Percentiles rank a stretch among this genome's conserved stretches.
Conservation (phyloP, 805 yeast genomes). For the Candida saitoana region DNA sequence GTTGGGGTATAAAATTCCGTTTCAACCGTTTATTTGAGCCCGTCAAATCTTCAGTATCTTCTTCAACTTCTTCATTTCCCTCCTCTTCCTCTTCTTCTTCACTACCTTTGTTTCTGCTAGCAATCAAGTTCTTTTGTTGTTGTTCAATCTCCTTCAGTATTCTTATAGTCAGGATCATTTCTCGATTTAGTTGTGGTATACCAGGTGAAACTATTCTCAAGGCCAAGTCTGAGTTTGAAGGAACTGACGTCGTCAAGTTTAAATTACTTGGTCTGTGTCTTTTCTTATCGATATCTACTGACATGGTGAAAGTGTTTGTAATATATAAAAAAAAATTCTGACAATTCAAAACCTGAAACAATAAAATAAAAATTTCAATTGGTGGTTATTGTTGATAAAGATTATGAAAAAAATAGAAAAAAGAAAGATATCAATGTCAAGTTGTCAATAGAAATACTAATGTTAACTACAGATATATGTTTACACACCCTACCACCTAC, state of each 20-base stretch:
- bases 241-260: constrained; percentile 8
- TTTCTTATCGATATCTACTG: constrained; percentile 6
- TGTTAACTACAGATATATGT: too few relatives aligned
- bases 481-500: too few relatives aligned
- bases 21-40: constrained; percentile 21
- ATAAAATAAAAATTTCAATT: not conserved
- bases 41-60: constrained; percentile 1
- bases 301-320: too few relatives aligned
- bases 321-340: too few relatives aligned
- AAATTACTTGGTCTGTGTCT: constrained; percentile 20
- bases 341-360: not conserved
- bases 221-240: constrained; percentile 22
- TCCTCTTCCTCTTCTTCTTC: constrained; percentile 4
- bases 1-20: constrained; percentile 30
- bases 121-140: constrained; percentile 30
- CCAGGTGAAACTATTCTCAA: constrained; percentile 34
- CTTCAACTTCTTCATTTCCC: constrained; percentile 3
- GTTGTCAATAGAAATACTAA: too few relatives aligned
- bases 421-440: too few relatives aligned
- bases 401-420: too few relatives aligned
- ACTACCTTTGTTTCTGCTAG: constrained; percentile 17
- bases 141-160: constrained; percentile 29
- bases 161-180: constrained; percentile 28
- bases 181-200: constrained; percentile 24
- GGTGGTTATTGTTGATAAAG: too few relatives aligned